A percentile compares a stretch with the other conserved stretches of the same genome.
Conservation (phyloP, 2,329 filamentous ascomycete species). For the Grosmannia penicillata region DNA sequence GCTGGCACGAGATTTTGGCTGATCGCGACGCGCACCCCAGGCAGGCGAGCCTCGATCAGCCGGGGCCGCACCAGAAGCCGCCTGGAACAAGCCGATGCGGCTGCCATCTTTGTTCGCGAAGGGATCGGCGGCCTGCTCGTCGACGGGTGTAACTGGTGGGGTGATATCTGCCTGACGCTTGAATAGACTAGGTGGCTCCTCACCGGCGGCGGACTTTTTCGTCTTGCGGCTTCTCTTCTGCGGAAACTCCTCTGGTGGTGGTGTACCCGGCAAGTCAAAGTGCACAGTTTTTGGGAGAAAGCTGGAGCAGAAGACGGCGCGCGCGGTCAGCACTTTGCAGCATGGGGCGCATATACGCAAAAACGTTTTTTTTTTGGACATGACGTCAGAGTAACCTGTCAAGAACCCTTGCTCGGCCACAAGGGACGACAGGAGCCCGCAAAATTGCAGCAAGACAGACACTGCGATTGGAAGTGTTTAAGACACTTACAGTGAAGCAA, state of each 20-base stretch:
- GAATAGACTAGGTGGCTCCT: slow-evolving; percentile 38
- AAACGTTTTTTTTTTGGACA: slow-evolving; percentile 5
- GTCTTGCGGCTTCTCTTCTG: slow-evolving; percentile 12
- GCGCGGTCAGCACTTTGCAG: background rate
- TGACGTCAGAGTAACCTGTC: slow-evolving; percentile 7
- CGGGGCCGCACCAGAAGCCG: slow-evolving; percentile 43
- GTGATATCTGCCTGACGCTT: slow-evolving; percentile 31
- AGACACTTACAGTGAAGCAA: slow-evolving; percentile 28
- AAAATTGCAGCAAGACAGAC: no score
- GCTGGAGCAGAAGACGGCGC: slow-evolving; percentile 34
- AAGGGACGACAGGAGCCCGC: background rate
- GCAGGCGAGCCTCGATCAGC: slow-evolving; percentile 61
- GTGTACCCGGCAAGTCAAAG: slow-evolving; percentile 54
- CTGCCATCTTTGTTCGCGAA: slow-evolving; percentile 45
- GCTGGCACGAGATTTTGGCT: slow-evolving; percentile 62
- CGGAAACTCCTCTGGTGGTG: slow-evolving; percentile 18
- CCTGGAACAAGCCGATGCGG: slow-evolving; percentile 37
- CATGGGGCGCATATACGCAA: background rate
- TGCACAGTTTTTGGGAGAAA: slow-evolving; percentile 88
- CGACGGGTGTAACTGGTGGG: slow-evolving; percentile 39
- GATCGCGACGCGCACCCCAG: slow-evolving; percentile 63
- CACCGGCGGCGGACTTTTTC: slow-evolving; percentile 10
- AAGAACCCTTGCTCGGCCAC: no score
- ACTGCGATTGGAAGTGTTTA: no score
- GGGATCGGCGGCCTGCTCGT: slow-evolving; percentile 29